Evolutionary conservation across 1,139 yeast genomes (phyloP).

Genomic region (Meyerozyma guilliermondii): DNA sequence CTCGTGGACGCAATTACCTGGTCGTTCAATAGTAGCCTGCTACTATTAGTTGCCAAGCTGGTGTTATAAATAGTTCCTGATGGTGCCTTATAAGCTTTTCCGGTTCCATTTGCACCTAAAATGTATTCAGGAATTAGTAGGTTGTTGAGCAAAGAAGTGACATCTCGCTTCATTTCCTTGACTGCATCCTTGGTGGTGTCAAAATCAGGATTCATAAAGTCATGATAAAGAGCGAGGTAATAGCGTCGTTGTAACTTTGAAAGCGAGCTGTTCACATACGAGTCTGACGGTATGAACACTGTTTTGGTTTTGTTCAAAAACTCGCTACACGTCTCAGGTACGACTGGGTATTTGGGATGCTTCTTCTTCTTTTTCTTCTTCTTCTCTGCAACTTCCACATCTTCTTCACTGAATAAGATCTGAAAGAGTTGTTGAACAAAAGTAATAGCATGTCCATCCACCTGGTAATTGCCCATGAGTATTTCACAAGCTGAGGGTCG

Average conservation of each 20-base stretch:
- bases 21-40: constrained; percentile 11
- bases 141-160: constrained; percentile 19
- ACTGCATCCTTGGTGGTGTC: constrained; percentile 29
- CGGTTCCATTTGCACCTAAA: constrained; percentile 30
- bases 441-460: constrained; percentile 20
- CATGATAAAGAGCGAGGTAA: constrained; percentile 25
- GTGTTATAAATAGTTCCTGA: not conserved
- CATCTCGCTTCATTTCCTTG: constrained; percentile 27
- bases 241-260: constrained; percentile 24
- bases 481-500: constrained; percentile 42
- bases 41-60: constrained; percentile 1
- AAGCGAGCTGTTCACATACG: constrained; percentile 20
- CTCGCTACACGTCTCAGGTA: constrained; percentile 25
- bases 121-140: constrained; percentile 25
- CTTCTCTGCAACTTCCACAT: constrained; percentile 7
- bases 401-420: constrained; percentile 22
- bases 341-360: constrained; percentile 4
- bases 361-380: constrained; percentile 10
- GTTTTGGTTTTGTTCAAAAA: constrained; percentile 26
- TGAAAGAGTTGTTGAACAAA: constrained; percentile 26
- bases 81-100: not conserved
- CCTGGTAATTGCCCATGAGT: constrained; percentile 16
- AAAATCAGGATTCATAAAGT: constrained; percentile 14
- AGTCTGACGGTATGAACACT: constrained; percentile 33
- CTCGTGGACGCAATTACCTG: constrained; percentile 28